Base-by-base conservation (phyloP, 2,329 filamentous ascomycete genomes). In the Triangularia setosa region DNA sequence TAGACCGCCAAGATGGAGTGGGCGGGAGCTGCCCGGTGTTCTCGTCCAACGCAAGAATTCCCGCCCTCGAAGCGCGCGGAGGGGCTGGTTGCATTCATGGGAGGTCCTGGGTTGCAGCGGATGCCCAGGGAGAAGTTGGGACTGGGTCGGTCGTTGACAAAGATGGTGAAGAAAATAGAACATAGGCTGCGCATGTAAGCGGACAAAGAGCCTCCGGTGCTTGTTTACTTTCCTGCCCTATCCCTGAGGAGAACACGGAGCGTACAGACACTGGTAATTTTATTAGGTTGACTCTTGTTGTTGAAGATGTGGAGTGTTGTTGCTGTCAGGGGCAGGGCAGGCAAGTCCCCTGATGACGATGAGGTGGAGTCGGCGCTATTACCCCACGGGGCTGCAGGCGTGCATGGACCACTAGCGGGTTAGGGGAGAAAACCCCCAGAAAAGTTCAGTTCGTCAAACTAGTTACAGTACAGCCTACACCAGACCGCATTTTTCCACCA, bases 41-140 rank as follows among this genome's bases (percentile, higher is more conserved):
- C 55, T 33, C 18, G 60, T 61, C 60, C 52, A 48, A 11, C 40
- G n/a, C 40, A 48, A 48, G 40, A 48, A 48, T 48, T 48, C 40
- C 40, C 40, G 40, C 18, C 33, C 40, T 48, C 11, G 40, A 48
- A 48, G 40, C 18, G 40, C 40, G 40, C 40, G n/a, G 40, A 48
- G 40, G 40, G 40, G 40, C 40, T 48, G 40, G 40, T 48, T 48
- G 40, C 40, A 48, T 48, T 11, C 40, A 48, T 48, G 40, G 40
- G 40, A 48, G 40, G 40, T 48, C n/a, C 40, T 48, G 18, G 40
- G 40, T 48, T 48, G 40, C 40, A 48, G 40, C n/a, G 40, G 7
- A 48, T 48, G 40, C 40, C 40, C 7, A 48, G 40, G 40, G 33
- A 40, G 33, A 40, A 40, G n/a, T 40, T 16, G 33, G 12, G 33